Evolutionary conservation across 2,329 filamentous ascomycete species (phyloP).

Genomic region (Talaromyces sp.): DNA sequence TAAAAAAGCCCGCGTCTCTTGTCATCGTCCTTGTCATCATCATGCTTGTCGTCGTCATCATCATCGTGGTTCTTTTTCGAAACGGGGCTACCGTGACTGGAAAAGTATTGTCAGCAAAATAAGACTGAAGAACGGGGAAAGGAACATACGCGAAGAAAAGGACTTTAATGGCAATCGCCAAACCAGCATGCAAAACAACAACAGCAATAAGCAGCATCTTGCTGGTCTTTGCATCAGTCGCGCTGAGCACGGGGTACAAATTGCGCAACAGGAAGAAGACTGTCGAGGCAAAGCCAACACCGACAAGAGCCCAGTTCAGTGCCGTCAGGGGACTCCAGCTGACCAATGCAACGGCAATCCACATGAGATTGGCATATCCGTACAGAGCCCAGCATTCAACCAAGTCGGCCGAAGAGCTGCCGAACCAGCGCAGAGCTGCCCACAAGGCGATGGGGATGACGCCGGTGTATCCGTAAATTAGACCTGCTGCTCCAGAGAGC

Average conservation of each 20-base stretch:
- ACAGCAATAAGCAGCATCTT: conserved; percentile 82
- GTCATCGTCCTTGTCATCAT: conserved; percentile 15
- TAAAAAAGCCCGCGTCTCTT: conserved; percentile 25
- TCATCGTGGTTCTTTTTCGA: conserved; percentile 35
- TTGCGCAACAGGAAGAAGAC: conserved; percentile 80
- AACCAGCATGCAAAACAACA: conserved; percentile 76
- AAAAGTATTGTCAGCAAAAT: conserved; percentile 12
- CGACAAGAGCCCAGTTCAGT: conserved; percentile 92
- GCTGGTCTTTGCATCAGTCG: conserved; percentile 86
- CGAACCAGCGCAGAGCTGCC: conserved; percentile 88
- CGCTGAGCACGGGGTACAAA: conserved; percentile 83
- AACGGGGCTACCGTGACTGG: conserved; percentile 58
- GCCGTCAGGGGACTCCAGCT: conserved; percentile 81
- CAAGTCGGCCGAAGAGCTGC: conserved; percentile 84
- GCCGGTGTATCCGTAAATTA: conserved; percentile 92
- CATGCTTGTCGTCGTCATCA: conserved; percentile 21
- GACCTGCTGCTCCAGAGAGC: conserved; percentile 79
- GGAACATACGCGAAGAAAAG: conserved; percentile 74
- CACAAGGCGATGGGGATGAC: conserved; percentile 81
- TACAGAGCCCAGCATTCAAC: conserved; percentile 95
- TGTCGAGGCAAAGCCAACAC: conserved; percentile 75
- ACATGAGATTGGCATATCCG: conserved; percentile 93
- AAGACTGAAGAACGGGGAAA: not conserved
- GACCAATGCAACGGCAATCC: conserved; percentile 89
- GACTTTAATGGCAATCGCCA: conserved; percentile 91